These are phyloP conservation scores for Cucurbita ficifolia DNA, from an alignment of 306 rosid species.

Conservation along the genomic window DNA sequence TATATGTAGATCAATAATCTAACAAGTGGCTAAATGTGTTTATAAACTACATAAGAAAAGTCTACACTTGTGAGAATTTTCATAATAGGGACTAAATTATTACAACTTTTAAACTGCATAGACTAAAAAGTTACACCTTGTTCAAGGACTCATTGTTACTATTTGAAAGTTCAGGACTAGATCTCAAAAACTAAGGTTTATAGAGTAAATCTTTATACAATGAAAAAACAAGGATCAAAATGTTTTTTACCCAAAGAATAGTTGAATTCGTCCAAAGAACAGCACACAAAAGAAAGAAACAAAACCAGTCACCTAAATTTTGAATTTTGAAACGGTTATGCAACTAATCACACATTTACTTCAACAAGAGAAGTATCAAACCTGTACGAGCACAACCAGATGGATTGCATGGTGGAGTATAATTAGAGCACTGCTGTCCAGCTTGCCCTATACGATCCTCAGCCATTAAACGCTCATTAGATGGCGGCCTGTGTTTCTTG, in stretches of 20 bases:
- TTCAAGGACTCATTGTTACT: neutral
- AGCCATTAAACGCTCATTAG: constrained; percentile 56
- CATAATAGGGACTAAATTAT: neutral
- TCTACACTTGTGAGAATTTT: neutral
- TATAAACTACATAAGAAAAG: neutral
- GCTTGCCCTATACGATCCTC: constrained; percentile 59
- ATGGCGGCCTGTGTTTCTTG: constrained; percentile 91
- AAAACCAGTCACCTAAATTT: neutral
- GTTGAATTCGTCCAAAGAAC: neutral
- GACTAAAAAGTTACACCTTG: neutral
- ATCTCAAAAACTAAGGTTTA: neutral
- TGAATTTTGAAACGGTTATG: neutral
- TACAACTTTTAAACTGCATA: neutral
- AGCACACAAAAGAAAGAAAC: neutral
- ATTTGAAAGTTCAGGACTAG: neutral
- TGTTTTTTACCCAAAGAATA: neutral
- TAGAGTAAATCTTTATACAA: neutral
- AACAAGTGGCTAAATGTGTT: neutral
- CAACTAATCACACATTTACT: neutral
- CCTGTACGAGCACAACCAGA: constrained; percentile 99
- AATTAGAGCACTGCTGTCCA: constrained; percentile 57
- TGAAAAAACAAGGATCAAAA: neutral
- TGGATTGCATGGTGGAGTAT: constrained; percentile 66
- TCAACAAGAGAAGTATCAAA: constrained; percentile 15
- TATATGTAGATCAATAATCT: neutral